Percentiles rank a stretch among this genome's conserved stretches.
These are phyloP conservation scores for Wickerhamiella kazuoi DNA, from an alignment of 805 yeast species.

Conservation along the genomic window DNA sequence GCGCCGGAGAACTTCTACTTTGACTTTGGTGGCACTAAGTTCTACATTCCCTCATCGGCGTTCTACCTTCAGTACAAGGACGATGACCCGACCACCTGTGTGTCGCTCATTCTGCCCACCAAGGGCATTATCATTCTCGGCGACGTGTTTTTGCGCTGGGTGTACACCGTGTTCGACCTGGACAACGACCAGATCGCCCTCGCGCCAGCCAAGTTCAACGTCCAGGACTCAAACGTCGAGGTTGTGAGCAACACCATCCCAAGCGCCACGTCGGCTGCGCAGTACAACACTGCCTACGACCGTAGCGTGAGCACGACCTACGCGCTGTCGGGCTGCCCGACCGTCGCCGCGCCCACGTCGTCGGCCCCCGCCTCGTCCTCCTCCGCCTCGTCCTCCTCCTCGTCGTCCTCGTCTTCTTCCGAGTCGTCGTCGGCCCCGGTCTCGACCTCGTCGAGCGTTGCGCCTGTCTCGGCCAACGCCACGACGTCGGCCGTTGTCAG, in stretches of 20 bases:
- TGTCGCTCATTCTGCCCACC: constrained; percentile 16
- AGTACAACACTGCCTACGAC: not conserved
- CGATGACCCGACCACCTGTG: constrained; percentile 8
- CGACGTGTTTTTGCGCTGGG: constrained; percentile 44
- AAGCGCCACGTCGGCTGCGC: constrained; percentile 13
- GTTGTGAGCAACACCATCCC: constrained; percentile 13
- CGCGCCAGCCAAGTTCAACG: constrained; percentile 29
- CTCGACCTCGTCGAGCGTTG: not conserved
- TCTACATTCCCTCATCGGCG: constrained; percentile 13
- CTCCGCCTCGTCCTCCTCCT: not conserved
- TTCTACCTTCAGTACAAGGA: constrained; percentile 23
- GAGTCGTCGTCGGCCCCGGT: not conserved
- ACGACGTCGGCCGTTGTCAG: not conserved
- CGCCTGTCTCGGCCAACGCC: not conserved
- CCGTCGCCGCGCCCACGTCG: not conserved
- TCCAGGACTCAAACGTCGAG: constrained; percentile 12
- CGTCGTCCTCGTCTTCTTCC: not conserved
- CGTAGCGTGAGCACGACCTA: not conserved
- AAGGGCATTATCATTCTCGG: constrained; percentile 32
- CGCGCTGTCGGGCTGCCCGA: not conserved
- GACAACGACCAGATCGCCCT: constrained; percentile 40
- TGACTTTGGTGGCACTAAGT: constrained; percentile 15
- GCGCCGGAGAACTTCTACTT: constrained; percentile 23
- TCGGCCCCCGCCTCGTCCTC: not conserved
- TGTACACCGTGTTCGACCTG: constrained; percentile 56